Conservation (phyloP, 2,329 filamentous ascomycete genomes). For the Arthrobotrys iridis region DNA sequence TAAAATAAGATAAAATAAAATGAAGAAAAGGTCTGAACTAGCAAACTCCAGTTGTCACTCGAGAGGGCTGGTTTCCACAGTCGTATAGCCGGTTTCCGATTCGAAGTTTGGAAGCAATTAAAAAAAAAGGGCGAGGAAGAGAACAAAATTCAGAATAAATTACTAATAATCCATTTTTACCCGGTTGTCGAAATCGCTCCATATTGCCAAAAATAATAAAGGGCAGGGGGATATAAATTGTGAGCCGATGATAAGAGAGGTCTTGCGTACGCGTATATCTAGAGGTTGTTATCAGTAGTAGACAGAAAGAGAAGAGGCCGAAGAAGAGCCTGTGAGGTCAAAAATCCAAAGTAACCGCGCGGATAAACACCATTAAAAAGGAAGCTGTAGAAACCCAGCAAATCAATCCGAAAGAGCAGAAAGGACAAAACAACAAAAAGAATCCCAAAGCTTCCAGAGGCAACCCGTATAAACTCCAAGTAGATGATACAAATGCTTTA, state of each 20-base stretch:
- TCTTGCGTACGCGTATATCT: constrained; percentile 37
- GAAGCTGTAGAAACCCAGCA: not conserved
- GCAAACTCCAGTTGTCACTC: not conserved
- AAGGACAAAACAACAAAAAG: not conserved
- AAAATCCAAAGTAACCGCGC: not conserved
- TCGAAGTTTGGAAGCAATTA: no score
- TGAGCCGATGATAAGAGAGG: constrained; percentile 5
- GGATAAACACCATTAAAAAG: not conserved
- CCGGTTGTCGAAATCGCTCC: constrained; percentile 23
- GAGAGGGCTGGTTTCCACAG: not conserved
- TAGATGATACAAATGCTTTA: constrained; percentile 28
- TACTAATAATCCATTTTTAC: not conserved
- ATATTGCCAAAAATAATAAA: constrained; percentile 12
- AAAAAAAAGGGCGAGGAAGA: not conserved
- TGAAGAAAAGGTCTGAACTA: not conserved
- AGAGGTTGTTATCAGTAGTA: not conserved
- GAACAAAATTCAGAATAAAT: not conserved
- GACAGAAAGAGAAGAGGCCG: constrained; percentile 3
- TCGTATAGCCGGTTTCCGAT: not conserved
- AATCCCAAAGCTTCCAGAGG: not conserved
- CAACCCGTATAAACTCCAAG: constrained; percentile 41
- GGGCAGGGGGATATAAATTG: not conserved
- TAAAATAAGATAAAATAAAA: not conserved
- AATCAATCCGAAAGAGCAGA: not conserved
- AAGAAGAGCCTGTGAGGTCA: constrained; percentile 18